Conservation (phyloP, 495 filamentous ascomycete genomes). For the Tetracladium setigerum region DNA sequence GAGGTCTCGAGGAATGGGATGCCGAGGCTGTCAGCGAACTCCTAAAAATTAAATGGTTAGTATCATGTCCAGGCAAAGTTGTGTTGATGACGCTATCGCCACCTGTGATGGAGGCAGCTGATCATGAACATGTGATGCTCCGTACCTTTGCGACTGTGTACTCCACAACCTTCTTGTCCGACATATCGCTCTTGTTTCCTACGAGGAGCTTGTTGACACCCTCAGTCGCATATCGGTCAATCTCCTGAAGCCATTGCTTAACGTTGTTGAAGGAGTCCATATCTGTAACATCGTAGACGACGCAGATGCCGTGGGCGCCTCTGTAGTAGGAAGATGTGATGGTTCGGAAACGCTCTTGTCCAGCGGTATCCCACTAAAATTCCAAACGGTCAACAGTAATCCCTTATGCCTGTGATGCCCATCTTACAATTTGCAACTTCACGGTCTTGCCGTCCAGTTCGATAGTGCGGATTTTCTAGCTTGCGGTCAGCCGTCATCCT, state of each 20-base stretch:
- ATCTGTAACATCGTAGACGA: conserved; percentile 99
- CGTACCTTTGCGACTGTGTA: conserved; percentile 97
- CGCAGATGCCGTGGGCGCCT: conserved; percentile 96
- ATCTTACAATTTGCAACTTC: conserved; percentile 94
- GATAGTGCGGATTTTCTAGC: conserved; percentile 98
- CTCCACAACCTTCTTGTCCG: conserved; percentile 99
- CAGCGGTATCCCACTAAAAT: conserved; percentile 91
- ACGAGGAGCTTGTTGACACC: conserved; percentile 99
- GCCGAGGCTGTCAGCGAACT: conserved; percentile 97
- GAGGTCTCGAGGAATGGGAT: conserved; percentile 99
- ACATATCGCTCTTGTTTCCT: conserved; percentile 99
- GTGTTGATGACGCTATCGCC: conserved; percentile 3
- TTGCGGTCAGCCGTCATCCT: conserved; percentile 18
- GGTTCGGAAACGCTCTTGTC: conserved; percentile 98
- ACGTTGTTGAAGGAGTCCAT: conserved; percentile 99
- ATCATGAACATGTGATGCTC: conserved; percentile 13
- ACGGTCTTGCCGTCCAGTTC: conserved; percentile 99
- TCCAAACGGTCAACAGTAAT: not conserved
- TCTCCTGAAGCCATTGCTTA: conserved; percentile 99
- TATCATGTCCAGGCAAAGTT: not conserved
- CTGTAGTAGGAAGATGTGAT: conserved; percentile 99
- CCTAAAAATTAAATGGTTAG: conserved; percentile 41
- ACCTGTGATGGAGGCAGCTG: conserved; percentile 16
- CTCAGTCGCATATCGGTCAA: conserved; percentile 97
- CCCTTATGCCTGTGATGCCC: not conserved